Conservation (phyloP, 306 rosid species). For the Castanopsis chinensis region DNA sequence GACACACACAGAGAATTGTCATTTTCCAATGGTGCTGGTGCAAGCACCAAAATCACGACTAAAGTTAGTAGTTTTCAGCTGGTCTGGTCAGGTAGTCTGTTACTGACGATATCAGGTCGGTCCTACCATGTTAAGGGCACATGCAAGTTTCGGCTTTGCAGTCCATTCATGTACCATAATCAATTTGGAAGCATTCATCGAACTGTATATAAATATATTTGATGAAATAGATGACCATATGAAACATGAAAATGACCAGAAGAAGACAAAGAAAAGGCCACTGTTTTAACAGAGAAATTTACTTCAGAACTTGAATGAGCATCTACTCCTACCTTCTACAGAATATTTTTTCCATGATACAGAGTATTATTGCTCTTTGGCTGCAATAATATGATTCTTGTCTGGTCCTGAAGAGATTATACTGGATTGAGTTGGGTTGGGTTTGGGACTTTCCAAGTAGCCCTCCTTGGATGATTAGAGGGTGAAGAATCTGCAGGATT, state of each 20-base stretch:
- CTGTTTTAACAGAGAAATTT: background rate
- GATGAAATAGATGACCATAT: background rate
- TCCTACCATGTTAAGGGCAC: slow-evolving; percentile 28
- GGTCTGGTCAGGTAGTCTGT: background rate
- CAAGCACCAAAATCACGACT: background rate
- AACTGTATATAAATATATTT: background rate
- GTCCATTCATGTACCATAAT: slow-evolving; percentile 11
- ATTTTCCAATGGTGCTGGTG: background rate
- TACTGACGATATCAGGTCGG: slow-evolving; percentile 4
- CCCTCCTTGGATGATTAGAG: background rate
- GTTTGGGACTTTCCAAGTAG: background rate
- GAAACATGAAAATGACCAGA: background rate
- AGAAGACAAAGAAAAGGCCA: background rate
- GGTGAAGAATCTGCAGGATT: background rate
- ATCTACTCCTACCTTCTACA: background rate
- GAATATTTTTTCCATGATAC: background rate
- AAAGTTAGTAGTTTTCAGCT: background rate
- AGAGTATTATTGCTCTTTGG: slow-evolving; percentile 7
- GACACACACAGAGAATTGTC: background rate
- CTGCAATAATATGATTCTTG: slow-evolving; percentile 10
- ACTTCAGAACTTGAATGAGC: slow-evolving; percentile 8
- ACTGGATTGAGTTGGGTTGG: background rate
- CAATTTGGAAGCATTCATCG: slow-evolving; percentile 10
- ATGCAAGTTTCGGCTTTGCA: slow-evolving; percentile 20
- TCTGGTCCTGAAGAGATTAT: slow-evolving; percentile 11